phyloP scores from a whole-genome alignment of 2,329 filamentous ascomycete species.

The Mycosphaerella sp. region DNA sequence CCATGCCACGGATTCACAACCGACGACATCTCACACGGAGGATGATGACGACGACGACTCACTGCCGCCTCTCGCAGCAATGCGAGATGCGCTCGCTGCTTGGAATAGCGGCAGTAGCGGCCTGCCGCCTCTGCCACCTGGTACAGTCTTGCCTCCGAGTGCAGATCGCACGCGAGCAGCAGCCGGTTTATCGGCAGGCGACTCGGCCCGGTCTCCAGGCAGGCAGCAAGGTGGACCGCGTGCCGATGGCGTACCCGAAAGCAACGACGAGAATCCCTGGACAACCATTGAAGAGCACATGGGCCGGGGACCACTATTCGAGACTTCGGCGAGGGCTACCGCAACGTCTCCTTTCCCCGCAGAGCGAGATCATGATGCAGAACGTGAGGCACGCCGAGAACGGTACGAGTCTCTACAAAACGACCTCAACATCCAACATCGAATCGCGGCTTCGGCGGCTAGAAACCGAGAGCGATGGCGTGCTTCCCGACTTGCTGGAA shows the following conservation, averaged over 20 bases:
- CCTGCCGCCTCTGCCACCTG: background rate
- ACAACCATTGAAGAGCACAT: constrained; percentile 45
- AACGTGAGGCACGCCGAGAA: constrained; percentile 8
- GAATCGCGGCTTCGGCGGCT: constrained; percentile 14
- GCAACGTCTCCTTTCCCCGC: constrained; percentile 19
- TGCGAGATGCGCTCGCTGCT: constrained; percentile 3
- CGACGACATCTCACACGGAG: constrained; percentile 2
- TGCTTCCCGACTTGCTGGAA: constrained; percentile 8
- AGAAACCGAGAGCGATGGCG: constrained; percentile 20
- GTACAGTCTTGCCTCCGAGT: background rate
- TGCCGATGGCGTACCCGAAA: constrained; percentile 15
- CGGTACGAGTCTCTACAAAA: constrained; percentile 15
- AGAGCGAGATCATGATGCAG: constrained; percentile 7
- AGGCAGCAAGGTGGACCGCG: background rate
- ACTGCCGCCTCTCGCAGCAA: constrained; percentile 12
- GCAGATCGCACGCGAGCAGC: constrained; percentile 4
- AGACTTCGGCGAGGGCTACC: constrained; percentile 23
- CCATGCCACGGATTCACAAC: constrained; percentile 17
- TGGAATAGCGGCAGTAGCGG: constrained; percentile 1
- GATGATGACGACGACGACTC: constrained; percentile 9
- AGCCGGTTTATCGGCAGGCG: constrained; percentile 1
- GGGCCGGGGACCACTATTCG: constrained; percentile 33
- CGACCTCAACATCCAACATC: constrained; percentile 17
- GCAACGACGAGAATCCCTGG: constrained; percentile 39
- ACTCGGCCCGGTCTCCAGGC: background rate